phyloP scores from a whole-genome alignment of 345 rosid genomes.

The Conringia planisiliqua region DNA sequence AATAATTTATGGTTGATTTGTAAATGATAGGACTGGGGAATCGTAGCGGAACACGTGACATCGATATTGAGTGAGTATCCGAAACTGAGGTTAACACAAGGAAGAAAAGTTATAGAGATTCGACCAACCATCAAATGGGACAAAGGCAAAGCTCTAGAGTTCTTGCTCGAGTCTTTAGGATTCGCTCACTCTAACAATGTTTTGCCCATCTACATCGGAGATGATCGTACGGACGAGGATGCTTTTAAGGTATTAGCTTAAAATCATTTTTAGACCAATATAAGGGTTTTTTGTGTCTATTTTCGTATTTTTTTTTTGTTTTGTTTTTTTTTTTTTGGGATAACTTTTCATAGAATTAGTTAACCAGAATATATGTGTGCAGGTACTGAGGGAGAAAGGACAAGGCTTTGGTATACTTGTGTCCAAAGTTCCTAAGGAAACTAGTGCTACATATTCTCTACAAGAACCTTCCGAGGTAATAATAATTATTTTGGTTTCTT shows the following conservation, averaged over 20 bases:
- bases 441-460: conserved; percentile 76
- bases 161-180: conserved; percentile 66
- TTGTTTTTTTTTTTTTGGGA: no score
- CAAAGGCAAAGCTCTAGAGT: conserved; percentile 92
- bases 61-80: conserved; percentile 61
- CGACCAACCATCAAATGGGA: conserved; percentile 93
- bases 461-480: conserved; percentile 81
- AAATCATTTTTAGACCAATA: no score
- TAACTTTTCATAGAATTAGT: not conserved
- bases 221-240: conserved; percentile 89
- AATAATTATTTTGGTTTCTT: not conserved
- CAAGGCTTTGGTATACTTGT: conserved; percentile 91
- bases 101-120: conserved; percentile 88
- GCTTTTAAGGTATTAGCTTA: conserved; percentile 65
- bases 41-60: conserved; percentile 54
- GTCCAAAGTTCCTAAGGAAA: conserved; percentile 78
- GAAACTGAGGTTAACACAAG: conserved; percentile 59
- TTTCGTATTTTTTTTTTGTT: no score
- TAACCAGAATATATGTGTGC: not conserved
- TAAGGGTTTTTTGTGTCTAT: not conserved
- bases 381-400: conserved; percentile 68
- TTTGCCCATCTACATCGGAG: conserved; percentile 80
- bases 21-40: conserved; percentile 57
- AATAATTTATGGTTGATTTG: not conserved
- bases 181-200: conserved; percentile 56